Conservation (phyloP, 208 protist genomes). For the Leishmania aethiopica region DNA sequence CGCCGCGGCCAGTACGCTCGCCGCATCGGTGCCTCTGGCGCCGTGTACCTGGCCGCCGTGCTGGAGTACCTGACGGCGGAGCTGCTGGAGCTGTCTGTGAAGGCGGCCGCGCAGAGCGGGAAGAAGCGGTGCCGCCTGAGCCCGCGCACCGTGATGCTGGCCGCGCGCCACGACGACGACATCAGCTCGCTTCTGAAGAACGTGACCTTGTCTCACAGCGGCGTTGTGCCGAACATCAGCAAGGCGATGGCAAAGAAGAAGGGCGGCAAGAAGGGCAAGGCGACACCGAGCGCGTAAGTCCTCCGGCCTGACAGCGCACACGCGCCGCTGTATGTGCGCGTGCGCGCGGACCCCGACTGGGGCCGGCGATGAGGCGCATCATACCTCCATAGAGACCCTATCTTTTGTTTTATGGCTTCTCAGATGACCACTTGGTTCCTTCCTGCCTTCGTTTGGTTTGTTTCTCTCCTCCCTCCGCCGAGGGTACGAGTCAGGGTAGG, state of each 20-base stretch:
- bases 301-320: neutral
- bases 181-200: constrained; percentile 50
- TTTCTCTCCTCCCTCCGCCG: constrained; percentile 9
- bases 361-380: neutral
- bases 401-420: constrained; percentile 8
- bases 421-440: constrained; percentile 4
- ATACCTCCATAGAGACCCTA: constrained; percentile 31
- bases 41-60: constrained; percentile 99
- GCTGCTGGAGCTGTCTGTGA: constrained; percentile 85
- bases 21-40: constrained; percentile 97
- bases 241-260: constrained; percentile 84
- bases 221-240: constrained; percentile 84
- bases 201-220: constrained; percentile 82
- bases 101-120: constrained; percentile 63
- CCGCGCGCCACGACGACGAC: constrained; percentile 87
- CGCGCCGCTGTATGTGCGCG: neutral
- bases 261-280: constrained; percentile 62
- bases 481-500: constrained; percentile 24
- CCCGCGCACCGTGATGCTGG: constrained; percentile 77
- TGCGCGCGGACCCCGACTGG: neutral
- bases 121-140: constrained; percentile 77
- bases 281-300: constrained; percentile 56
- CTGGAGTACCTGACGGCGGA: constrained; percentile 97
- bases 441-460: constrained; percentile 3
- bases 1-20: constrained; percentile 96